Percentiles rank a stretch among this genome's conserved stretches.
phyloP scores from a whole-genome alignment of 441 rosid species.

The Kokia cookei region DNA sequence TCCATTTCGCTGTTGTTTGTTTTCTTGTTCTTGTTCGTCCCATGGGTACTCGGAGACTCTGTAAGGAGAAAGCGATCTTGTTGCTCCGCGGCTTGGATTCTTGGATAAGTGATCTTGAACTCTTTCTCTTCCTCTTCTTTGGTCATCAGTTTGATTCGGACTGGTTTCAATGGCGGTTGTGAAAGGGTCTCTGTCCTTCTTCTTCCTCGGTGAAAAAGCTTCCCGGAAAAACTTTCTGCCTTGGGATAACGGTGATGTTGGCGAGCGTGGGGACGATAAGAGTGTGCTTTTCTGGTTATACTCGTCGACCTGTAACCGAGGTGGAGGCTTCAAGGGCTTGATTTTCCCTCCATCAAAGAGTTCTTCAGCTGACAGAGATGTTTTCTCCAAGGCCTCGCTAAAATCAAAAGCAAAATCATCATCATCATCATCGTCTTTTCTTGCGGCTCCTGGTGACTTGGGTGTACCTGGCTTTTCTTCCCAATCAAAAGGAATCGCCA shows the following conservation, averaged over 20 bases:
- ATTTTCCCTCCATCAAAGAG: conserved; percentile 85
- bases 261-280: conserved; percentile 29
- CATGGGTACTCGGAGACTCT: conserved; percentile 70
- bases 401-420: conserved; percentile 79
- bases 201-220: conserved; percentile 50
- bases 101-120: conserved; percentile 1
- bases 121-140: conserved; percentile 54
- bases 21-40: conserved; percentile 44
- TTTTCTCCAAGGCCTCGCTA: conserved; percentile 27
- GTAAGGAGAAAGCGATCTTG: conserved; percentile 71
- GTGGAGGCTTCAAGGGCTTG: conserved; percentile 62
- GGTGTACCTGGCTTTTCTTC: conserved; percentile 65
- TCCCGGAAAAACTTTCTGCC: conserved; percentile 43
- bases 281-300: conserved; percentile 15
- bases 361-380: conserved; percentile 67
- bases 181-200: conserved; percentile 40
- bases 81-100: conserved; percentile 37
- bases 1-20: conserved; percentile 13
- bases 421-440: neutral
- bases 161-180: conserved; percentile 27
- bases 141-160: conserved; percentile 24
- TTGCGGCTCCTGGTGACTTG: conserved; percentile 18
- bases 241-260: conserved; percentile 42
- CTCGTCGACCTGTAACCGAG: conserved; percentile 30
- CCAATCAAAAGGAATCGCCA: conserved; percentile 46